Percentiles rank a stretch among this genome's conserved stretches.
These are phyloP conservation scores for Scalesia atractyloides DNA, from an alignment of 129 eudicot species.

Conservation along the genomic window DNA sequence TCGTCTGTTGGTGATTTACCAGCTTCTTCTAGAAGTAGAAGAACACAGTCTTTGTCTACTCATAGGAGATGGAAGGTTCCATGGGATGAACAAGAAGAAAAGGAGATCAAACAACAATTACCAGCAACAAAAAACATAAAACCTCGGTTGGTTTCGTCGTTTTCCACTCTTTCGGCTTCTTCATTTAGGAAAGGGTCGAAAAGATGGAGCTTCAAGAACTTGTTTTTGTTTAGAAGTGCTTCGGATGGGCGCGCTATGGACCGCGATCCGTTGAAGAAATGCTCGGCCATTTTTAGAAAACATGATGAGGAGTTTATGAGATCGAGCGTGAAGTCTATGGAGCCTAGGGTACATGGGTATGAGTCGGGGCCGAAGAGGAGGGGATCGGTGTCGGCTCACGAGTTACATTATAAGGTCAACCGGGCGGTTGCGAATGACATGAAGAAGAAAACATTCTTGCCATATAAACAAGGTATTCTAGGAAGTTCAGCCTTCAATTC, in stretches of 20 bases:
- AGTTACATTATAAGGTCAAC: constrained; percentile 68
- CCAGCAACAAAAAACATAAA: constrained; percentile 5
- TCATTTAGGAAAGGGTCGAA: constrained; percentile 25
- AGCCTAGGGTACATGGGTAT: neutral
- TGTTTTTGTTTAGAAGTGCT: constrained; percentile 77
- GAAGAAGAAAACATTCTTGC: constrained; percentile 81
- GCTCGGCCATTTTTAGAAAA: constrained; percentile 37
- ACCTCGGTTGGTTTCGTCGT: constrained; percentile 5
- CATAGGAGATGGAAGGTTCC: constrained; percentile 45
- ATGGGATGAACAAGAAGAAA: constrained; percentile 53
- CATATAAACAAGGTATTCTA: constrained; percentile 77
- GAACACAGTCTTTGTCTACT: constrained; percentile 65
- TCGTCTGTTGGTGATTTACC: constrained; percentile 18
- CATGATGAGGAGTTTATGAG: constrained; percentile 36
- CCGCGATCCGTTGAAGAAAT: constrained; percentile 62
- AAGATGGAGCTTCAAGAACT: constrained; percentile 65
- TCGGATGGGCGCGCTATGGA: constrained; percentile 77
- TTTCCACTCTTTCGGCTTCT: constrained; percentile 27
- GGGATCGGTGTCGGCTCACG: constrained; percentile 68
- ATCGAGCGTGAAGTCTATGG: constrained; percentile 11
- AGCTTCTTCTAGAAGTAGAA: constrained; percentile 40
- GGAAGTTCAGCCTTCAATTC: constrained; percentile 61
- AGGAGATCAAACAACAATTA: constrained; percentile 17
- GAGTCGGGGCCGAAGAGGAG: constrained; percentile 37
- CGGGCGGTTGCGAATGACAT: constrained; percentile 61